phyloP scores from a whole-genome alignment of 148 eudicot genomes.

The Gaultheria prostrata region DNA sequence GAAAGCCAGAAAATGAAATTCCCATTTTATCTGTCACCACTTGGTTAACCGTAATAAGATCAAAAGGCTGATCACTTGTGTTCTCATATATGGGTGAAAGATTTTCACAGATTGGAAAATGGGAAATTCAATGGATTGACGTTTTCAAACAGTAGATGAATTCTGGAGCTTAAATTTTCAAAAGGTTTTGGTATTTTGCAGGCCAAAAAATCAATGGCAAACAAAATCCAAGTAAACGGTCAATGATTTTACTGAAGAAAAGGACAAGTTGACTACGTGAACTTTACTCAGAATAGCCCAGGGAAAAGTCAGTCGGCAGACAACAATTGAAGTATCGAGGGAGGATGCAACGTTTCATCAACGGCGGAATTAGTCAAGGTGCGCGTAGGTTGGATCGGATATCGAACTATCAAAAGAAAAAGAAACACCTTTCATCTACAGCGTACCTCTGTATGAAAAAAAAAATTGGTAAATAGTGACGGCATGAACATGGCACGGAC shows the following conservation, averaged over 20 bases:
- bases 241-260: too few relatives aligned
- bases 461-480: neutral
- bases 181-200: neutral
- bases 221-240: neutral
- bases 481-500: neutral
- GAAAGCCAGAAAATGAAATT: neutral
- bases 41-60: neutral
- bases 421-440: neutral
- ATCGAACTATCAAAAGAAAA: too few relatives aligned
- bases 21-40: neutral
- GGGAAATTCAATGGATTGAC: too few relatives aligned
- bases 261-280: too few relatives aligned
- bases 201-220: neutral
- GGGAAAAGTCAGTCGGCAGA: too few relatives aligned
- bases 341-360: neutral
- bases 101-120: too few relatives aligned
- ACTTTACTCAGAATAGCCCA: too few relatives aligned
- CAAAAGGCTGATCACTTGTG: neutral
- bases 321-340: neutral
- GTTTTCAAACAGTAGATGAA: neutral
- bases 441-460: neutral
- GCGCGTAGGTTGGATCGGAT: accelerated
- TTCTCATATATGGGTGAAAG: neutral
- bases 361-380: neutral
- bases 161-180: neutral